phyloP scores from a whole-genome alignment of 441 rosid genomes.

The Adansonia grandidieri region DNA sequence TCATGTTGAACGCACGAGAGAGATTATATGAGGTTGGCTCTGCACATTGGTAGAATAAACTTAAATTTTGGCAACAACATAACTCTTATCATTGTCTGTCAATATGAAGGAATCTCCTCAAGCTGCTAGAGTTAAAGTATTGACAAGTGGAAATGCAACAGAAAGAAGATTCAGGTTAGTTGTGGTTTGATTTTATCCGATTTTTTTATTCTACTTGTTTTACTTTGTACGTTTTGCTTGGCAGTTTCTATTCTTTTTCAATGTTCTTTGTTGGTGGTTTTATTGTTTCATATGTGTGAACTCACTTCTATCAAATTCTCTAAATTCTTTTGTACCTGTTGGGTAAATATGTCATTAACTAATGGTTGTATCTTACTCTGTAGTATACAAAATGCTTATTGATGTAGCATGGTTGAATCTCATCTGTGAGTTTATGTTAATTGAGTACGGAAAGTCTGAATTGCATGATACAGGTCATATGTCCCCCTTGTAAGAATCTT shows the following conservation, averaged over 20 bases:
- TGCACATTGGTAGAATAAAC: conserved; percentile 2
- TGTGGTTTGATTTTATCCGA: background rate
- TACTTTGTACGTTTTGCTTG: background rate
- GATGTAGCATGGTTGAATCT: conserved; percentile 3
- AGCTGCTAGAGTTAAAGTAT: conserved; percentile 92
- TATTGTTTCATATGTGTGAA: conserved; percentile 10
- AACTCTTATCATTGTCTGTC: conserved; percentile 31
- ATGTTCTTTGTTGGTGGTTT: conserved; percentile 17
- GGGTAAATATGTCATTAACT: background rate
- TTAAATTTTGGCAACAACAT: conserved; percentile 14
- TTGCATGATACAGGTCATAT: conserved; percentile 1
- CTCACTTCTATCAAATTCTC: background rate
- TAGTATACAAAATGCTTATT: background rate
- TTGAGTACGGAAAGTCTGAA: background rate
- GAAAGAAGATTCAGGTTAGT: conserved; percentile 96
- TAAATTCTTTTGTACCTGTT: background rate
- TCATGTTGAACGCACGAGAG: background rate
- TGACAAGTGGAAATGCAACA: conserved; percentile 74
- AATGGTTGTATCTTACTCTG: background rate
- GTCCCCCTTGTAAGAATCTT: background rate
- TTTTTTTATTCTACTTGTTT: conserved; percentile 17
- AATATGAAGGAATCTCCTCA: conserved; percentile 91
- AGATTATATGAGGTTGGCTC: background rate
- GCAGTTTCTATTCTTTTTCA: conserved; percentile 8
- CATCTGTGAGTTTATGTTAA: background rate